phyloP scores from a whole-genome alignment of 1,139 yeast species.

The Taphrina populina region DNA sequence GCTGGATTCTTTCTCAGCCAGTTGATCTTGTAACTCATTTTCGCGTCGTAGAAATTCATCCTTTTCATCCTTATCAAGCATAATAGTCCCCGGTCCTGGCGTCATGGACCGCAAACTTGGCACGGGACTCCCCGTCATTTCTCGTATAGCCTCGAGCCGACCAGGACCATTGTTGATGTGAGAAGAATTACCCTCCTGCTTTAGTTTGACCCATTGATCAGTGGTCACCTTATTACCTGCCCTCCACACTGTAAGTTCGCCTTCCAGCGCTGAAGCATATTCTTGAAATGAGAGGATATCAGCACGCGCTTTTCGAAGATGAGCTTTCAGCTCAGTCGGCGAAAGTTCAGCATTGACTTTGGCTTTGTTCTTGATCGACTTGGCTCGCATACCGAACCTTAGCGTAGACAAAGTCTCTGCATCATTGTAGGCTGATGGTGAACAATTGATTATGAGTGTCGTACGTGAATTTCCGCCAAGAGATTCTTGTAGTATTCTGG shows the following conservation, averaged over 20 bases:
- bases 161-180: slow-evolving; percentile 11
- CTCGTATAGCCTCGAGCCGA: slow-evolving; percentile 28
- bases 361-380: slow-evolving; percentile 65
- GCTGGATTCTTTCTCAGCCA: slow-evolving; percentile 44
- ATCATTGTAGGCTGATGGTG: slow-evolving; percentile 63
- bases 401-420: slow-evolving; percentile 73
- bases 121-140: slow-evolving; percentile 1
- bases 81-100: slow-evolving; percentile 24
- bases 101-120: slow-evolving; percentile 32
- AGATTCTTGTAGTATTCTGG: slow-evolving; percentile 79
- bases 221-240: slow-evolving; percentile 49
- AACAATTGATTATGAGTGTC: slow-evolving; percentile 72
- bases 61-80: slow-evolving; percentile 37
- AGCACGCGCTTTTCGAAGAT: slow-evolving; percentile 53
- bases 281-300: slow-evolving; percentile 51
- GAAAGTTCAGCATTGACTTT: slow-evolving; percentile 70
- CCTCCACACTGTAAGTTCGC: slow-evolving; percentile 55
- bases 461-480: slow-evolving; percentile 87
- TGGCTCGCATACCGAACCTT: slow-evolving; percentile 78
- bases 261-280: slow-evolving; percentile 54
- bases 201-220: slow-evolving; percentile 45
- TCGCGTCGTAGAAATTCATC: slow-evolving; percentile 45
- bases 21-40: slow-evolving; percentile 46
- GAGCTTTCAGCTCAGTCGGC: slow-evolving; percentile 54
- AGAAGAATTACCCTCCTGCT: background rate